Evolutionary conservation across 148 eudicot species (phyloP).

Genomic region (Beta vulgaris): DNA sequence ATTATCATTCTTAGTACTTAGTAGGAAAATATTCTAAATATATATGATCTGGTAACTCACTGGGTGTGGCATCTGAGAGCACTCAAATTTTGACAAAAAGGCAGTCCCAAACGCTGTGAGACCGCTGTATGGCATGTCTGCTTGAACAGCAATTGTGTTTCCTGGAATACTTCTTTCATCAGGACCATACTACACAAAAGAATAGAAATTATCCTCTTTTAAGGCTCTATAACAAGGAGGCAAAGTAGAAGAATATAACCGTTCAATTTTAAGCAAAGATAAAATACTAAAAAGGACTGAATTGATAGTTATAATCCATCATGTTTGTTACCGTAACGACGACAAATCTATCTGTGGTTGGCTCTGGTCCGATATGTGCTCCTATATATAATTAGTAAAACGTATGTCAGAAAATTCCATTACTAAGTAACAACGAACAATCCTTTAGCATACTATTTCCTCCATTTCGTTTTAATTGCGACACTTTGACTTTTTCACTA

Average conservation of each 20-base stretch:
- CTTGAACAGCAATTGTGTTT: constrained; percentile 81
- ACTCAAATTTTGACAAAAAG: constrained; percentile 82
- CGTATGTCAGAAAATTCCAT: background rate
- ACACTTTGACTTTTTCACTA: no score
- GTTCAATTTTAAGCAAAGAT: background rate
- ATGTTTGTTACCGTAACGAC: constrained; percentile 62
- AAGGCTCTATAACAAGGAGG: background rate
- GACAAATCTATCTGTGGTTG: constrained; percentile 89
- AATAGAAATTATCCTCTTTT: background rate
- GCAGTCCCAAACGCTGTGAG: constrained; percentile 72
- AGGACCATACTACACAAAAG: constrained; percentile 54
- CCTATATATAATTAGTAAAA: constrained; percentile 40
- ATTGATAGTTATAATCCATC: background rate
- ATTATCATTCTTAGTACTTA: background rate
- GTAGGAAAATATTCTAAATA: background rate
- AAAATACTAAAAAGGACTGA: background rate
- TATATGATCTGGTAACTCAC: constrained; percentile 32
- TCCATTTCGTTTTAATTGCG: no score
- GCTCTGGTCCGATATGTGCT: constrained; percentile 98
- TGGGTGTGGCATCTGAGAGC: constrained; percentile 88
- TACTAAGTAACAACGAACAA: no score
- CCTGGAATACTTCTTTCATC: constrained; percentile 93
- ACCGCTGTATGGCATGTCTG: constrained; percentile 74
- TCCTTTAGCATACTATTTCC: no score
- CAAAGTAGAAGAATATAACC: background rate